Evolutionary conservation across 192 early-diverging fungal genomes (phyloP).

Genomic region (Linnemannia exigua): DNA sequence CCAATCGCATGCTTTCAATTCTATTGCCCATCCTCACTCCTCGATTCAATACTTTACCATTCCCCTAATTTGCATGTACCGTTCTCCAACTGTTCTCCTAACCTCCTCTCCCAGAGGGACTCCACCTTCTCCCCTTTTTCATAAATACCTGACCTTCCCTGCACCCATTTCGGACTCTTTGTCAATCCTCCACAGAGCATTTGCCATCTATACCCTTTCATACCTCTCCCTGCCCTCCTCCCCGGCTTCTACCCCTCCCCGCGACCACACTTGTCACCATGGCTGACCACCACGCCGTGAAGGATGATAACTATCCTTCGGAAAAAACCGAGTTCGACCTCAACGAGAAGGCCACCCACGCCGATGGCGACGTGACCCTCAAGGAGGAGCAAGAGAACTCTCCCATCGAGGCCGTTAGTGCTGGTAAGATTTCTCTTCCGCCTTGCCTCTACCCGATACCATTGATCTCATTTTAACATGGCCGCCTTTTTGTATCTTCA

Average conservation of each 20-base stretch:
- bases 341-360: conserved; percentile 3
- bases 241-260: not conserved
- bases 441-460: no score
- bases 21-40: not conserved
- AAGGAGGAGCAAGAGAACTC: conserved; percentile 27
- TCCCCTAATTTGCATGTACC: not conserved
- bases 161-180: not conserved
- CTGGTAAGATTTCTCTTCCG: not conserved
- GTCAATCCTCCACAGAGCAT: conserved; percentile 29
- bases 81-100: no score
- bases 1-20: not conserved
- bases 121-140: not conserved
- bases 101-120: not conserved
- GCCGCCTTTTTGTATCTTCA: not conserved
- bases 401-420: conserved; percentile 31
- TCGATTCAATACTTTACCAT: not conserved
- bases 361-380: not conserved
- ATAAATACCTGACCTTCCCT: conserved; percentile 4
- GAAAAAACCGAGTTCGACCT: conserved; percentile 5
- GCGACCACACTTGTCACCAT: not conserved
- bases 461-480: not conserved
- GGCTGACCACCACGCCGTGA: not conserved
- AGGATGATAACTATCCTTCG: not conserved
- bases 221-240: not conserved
- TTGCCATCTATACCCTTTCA: conserved; percentile 15